Conservation (phyloP, 768 basidiomycete species). For the Lentinula sp. region DNA sequence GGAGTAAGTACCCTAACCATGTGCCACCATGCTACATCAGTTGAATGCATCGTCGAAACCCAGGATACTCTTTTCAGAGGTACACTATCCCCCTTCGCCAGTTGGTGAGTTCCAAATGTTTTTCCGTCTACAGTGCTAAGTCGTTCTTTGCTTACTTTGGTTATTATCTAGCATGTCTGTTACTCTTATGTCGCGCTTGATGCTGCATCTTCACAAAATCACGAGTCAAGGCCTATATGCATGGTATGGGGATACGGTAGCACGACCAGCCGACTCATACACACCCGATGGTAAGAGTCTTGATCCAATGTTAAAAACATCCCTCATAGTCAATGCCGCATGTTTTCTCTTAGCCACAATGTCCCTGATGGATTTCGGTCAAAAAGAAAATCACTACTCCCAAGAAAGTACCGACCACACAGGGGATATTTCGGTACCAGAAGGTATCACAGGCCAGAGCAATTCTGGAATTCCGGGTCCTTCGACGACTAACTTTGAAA, state of each 20-base stretch:
- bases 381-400: no score
- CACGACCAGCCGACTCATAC: neutral
- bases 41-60: no score
- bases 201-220: neutral
- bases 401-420: no score
- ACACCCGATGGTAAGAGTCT: neutral
- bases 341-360: neutral
- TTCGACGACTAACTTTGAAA: no score
- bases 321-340: no score
- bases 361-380: neutral
- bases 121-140: neutral
- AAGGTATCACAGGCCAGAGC: no score
- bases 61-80: neutral
- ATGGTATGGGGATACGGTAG: neutral
- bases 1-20: neutral
- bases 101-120: neutral
- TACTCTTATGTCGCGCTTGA: neutral
- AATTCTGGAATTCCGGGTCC: no score
- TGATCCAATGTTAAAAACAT: no score
- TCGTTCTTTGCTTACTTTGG: neutral
- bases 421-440: no score
- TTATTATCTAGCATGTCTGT: neutral
- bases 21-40: neutral
- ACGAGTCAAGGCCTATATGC: neutral
- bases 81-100: neutral